Evolutionary conservation across 208 protist genomes (phyloP).

Genomic region (Herpetomonas muscarum): DNA sequence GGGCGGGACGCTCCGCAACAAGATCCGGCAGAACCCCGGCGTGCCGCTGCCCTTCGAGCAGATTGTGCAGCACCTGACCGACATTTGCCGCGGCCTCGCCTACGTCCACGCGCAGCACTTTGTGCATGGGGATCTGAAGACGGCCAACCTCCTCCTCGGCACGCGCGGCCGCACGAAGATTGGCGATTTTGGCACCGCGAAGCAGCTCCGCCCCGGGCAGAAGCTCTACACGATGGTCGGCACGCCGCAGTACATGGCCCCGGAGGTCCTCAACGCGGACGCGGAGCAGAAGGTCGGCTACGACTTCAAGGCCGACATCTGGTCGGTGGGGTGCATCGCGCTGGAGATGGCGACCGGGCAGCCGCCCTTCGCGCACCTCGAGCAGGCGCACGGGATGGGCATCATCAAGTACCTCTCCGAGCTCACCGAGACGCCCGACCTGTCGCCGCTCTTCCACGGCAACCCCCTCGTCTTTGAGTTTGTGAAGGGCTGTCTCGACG

Average conservation of each 20-base stretch:
- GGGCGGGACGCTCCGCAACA: constrained; percentile 78
- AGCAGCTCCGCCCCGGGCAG: constrained; percentile 64
- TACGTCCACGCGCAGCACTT: constrained; percentile 88
- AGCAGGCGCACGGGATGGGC: constrained; percentile 67
- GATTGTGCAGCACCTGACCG: constrained; percentile 72
- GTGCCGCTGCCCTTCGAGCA: constrained; percentile 55
- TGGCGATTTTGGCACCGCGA: constrained; percentile 93
- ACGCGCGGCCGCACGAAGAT: constrained; percentile 86
- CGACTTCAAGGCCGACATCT: constrained; percentile 89
- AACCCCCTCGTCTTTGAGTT: constrained; percentile 77
- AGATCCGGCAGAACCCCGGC: constrained; percentile 59
- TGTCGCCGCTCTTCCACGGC: constrained; percentile 60
- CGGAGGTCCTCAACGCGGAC: constrained; percentile 80
- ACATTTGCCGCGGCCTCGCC: constrained; percentile 80
- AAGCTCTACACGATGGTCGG: constrained; percentile 78
- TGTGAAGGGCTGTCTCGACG: constrained; percentile 65
- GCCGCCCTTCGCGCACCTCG: constrained; percentile 67
- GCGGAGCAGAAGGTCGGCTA: constrained; percentile 46
- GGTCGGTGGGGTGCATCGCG: constrained; percentile 86
- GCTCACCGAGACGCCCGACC: constrained; percentile 67
- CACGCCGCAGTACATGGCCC: constrained; percentile 92
- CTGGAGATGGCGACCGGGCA: constrained; percentile 84
- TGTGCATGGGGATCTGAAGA: constrained; percentile 91
- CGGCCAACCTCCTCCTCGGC: constrained; percentile 86
- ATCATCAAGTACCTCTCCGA: constrained; percentile 82